Conservation (phyloP, 495 filamentous ascomycete species). For the Recurvomyces mirabilis region DNA sequence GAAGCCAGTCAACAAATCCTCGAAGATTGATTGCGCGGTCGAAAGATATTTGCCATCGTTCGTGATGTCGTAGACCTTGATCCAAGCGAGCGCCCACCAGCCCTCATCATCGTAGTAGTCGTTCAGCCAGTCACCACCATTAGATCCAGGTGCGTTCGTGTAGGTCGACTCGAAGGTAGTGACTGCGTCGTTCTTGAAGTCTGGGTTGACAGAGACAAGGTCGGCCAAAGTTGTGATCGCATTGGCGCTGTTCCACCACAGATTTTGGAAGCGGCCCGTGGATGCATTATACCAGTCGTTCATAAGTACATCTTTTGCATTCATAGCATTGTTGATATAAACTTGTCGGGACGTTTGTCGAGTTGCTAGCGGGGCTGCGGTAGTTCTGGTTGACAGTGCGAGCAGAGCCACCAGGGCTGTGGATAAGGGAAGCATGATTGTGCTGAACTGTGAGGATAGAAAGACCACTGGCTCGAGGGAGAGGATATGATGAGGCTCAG, state of each 20-base stretch:
- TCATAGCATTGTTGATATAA: conserved; percentile 5
- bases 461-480: no score
- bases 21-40: conserved; percentile 47
- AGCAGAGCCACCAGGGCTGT: no score
- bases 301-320: background rate
- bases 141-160: conserved; percentile 4
- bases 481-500: background rate
- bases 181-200: background rate
- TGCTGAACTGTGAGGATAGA: no score
- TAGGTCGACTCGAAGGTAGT: conserved; percentile 19
- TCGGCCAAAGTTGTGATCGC: conserved; percentile 5
- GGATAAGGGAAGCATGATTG: background rate
- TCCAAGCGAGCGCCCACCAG: conserved; percentile 29
- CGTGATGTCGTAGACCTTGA: conserved; percentile 27
- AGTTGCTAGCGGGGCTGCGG: background rate
- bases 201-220: background rate
- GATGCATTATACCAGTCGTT: conserved; percentile 1
- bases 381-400: no score
- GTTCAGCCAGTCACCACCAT: conserved; percentile 19
- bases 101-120: conserved; percentile 31
- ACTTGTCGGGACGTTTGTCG: background rate
- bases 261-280: background rate
- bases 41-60: conserved; percentile 24
- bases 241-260: conserved; percentile 9
- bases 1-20: conserved; percentile 39